Percentiles rank a stretch among this genome's conserved stretches.
These are phyloP conservation scores for Sphagnum tenellum DNA, from an alignment of 225 moss, liverwort and hornwort genomes.

Conservation along the genomic window DNA sequence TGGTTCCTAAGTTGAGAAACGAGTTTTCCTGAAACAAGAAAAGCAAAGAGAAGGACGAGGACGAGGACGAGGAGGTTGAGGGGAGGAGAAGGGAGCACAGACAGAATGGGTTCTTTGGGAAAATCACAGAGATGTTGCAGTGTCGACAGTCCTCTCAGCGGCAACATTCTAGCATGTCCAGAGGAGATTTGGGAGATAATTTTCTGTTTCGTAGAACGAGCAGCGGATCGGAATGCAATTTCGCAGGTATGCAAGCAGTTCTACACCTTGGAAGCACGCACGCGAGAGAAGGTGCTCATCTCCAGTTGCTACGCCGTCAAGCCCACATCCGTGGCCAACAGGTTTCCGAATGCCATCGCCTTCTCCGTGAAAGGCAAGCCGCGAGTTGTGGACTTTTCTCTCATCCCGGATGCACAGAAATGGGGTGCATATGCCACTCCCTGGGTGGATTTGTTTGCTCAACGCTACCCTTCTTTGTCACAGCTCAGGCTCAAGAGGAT, in stretches of 20 bases:
- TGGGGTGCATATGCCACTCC: constrained; percentile 50
- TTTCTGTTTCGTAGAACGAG: constrained; percentile 3
- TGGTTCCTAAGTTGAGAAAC: too few species aligned
- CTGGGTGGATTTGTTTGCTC: constrained; percentile 22
- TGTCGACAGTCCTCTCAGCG: too few species aligned
- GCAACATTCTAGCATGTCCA: not conserved
- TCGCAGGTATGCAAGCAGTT: constrained; percentile 42
- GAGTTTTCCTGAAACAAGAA: too few species aligned
- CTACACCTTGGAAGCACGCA: constrained; percentile 23
- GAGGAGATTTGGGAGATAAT: constrained; percentile 10
- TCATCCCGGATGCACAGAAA: constrained; percentile 30
- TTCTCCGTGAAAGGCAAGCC: constrained; percentile 51
- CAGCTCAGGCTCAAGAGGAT: constrained; percentile 48
- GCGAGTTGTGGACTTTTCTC: constrained; percentile 42
- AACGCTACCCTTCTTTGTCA: constrained; percentile 9
- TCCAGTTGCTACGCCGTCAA: constrained; percentile 44
- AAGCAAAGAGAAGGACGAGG: too few species aligned
- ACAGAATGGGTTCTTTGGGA: too few species aligned
- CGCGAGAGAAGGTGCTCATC: constrained; percentile 23
- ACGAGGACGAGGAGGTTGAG: too few species aligned
- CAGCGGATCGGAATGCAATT: constrained; percentile 24
- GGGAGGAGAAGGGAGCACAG: too few species aligned
- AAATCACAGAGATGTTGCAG: too few species aligned
- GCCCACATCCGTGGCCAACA: constrained; percentile 16
- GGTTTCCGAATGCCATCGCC: constrained; percentile 32